These are phyloP conservation scores for Hypoxylon sp. DNA, from an alignment of 2,329 filamentous ascomycete species.

Conservation along the genomic window DNA sequence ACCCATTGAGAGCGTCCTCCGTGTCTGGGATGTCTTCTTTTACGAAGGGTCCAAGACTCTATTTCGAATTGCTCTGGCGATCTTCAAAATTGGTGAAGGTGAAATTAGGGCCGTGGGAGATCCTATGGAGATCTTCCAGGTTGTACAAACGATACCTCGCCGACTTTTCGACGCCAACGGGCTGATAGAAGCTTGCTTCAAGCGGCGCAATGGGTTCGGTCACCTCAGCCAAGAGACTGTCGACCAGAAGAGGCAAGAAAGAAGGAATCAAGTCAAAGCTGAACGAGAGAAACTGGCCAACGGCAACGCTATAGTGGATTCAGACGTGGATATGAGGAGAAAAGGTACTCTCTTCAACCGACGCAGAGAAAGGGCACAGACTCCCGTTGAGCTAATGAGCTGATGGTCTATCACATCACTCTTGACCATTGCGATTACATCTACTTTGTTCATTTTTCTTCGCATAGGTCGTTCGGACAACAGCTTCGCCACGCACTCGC, in stretches of 20 bases:
- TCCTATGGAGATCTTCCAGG: constrained; percentile 95
- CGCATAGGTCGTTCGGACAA: constrained; percentile 10
- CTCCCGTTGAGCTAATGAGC: constrained; percentile 45
- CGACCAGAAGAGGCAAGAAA: constrained; percentile 79
- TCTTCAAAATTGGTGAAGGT: constrained; percentile 88
- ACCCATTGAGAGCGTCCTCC: constrained; percentile 89
- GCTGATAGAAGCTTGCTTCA: constrained; percentile 86
- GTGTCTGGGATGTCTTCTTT: constrained; percentile 96
- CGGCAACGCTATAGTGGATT: constrained; percentile 52
- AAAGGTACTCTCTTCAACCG: constrained; percentile 63
- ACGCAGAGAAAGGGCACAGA: constrained; percentile 53
- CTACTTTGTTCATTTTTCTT: constrained; percentile 27
- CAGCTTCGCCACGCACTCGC: constrained; percentile 6
- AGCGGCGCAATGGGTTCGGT: constrained; percentile 82
- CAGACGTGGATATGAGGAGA: constrained; percentile 54
- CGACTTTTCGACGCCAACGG: constrained; percentile 84
- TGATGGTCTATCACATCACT: not conserved
- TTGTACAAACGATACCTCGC: constrained; percentile 89
- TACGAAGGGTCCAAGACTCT: constrained; percentile 95
- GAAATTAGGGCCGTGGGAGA: constrained; percentile 85
- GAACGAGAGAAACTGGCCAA: constrained; percentile 57
- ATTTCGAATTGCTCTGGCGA: constrained; percentile 89
- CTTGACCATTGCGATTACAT: constrained; percentile 6
- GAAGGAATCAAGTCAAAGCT: constrained; percentile 66
- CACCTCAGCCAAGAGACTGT: constrained; percentile 86